phyloP scores from a whole-genome alignment of 352 stramenopile genomes.

The Phytophthora colocasiae region DNA sequence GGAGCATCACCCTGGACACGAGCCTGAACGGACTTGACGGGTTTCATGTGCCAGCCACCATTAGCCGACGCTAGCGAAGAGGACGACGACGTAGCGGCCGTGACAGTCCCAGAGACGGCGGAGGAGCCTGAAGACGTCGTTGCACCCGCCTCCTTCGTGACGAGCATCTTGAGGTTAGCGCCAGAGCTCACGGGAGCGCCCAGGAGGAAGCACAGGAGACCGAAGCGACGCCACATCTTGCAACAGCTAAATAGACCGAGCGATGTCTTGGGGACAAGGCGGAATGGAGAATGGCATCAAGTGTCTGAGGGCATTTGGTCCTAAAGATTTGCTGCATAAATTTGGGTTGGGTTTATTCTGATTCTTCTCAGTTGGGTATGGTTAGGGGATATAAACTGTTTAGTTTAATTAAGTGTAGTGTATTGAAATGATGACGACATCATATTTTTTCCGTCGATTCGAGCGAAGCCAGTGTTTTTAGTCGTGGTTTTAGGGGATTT shows the following conservation, averaged over 20 bases:
- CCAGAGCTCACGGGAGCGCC: slow-evolving; percentile 4
- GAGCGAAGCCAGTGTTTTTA: not conserved
- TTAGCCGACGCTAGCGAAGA: slow-evolving; percentile 9
- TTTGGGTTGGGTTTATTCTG: slow-evolving; percentile 1
- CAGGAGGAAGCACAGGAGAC: slow-evolving; percentile 16
- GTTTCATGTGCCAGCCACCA: slow-evolving; percentile 34
- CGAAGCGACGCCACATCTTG: slow-evolving; percentile 14
- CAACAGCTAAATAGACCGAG: not conserved
- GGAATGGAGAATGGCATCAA: slow-evolving; percentile 16
- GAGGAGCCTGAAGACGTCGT: slow-evolving; percentile 3
- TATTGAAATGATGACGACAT: not conserved
- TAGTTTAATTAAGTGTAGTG: no score
- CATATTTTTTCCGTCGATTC: slow-evolving; percentile 1
- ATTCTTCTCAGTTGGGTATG: slow-evolving; percentile 1
- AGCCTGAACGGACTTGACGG: slow-evolving; percentile 52
- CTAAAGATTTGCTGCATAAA: not conserved
- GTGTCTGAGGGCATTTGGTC: not conserved
- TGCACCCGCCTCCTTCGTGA: slow-evolving; percentile 4
- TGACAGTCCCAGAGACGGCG: slow-evolving; percentile 7
- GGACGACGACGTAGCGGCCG: not conserved
- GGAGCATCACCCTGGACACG: slow-evolving; percentile 63
- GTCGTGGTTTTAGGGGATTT: not conserved
- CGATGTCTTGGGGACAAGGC: slow-evolving; percentile 9
- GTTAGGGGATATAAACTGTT: no score
- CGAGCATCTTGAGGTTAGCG: slow-evolving; percentile 16